phyloP scores from a whole-genome alignment of 352 stramenopile genomes.

The Phytopythium ostracodes region DNA sequence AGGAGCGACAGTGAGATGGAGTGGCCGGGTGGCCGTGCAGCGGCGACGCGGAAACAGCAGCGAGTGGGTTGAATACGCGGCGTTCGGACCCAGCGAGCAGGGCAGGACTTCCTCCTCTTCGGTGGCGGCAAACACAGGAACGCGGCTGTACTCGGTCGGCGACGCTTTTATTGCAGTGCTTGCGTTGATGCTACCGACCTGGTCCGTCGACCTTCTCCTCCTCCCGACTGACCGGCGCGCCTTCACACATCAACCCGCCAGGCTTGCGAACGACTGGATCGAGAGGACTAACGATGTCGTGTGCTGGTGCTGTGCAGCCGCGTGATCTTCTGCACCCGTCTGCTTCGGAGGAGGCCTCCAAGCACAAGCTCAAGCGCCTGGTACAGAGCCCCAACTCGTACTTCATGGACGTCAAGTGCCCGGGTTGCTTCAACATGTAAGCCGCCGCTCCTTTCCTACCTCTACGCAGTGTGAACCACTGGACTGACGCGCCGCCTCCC shows the following conservation, averaged over 20 bases:
- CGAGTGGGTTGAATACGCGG: background rate
- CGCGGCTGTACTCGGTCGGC: background rate
- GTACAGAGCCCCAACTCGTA: constrained; percentile 99
- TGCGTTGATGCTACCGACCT: background rate
- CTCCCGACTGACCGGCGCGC: background rate
- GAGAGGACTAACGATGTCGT: background rate
- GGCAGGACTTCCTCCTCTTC: too few relatives aligned
- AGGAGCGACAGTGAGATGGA: background rate
- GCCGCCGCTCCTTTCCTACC: constrained; percentile 6
- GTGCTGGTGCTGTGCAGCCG: constrained; percentile 27
- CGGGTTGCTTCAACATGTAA: constrained; percentile 99
- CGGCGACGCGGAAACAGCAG: background rate
- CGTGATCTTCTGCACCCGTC: constrained; percentile 97
- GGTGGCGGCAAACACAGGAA: background rate
- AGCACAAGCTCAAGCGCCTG: constrained; percentile 99
- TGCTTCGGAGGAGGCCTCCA: constrained; percentile 93
- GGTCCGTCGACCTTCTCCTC: background rate
- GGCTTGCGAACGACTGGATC: too few relatives aligned
- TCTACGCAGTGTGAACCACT: too few relatives aligned
- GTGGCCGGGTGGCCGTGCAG: background rate
- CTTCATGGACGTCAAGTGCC: constrained; percentile 99
- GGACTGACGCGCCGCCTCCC: background rate
- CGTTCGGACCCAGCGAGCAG: background rate
- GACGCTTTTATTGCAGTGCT: background rate
- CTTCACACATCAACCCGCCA: background rate